Conservation (phyloP, 2,329 filamentous ascomycete species). For the Phoma sp. region DNA sequence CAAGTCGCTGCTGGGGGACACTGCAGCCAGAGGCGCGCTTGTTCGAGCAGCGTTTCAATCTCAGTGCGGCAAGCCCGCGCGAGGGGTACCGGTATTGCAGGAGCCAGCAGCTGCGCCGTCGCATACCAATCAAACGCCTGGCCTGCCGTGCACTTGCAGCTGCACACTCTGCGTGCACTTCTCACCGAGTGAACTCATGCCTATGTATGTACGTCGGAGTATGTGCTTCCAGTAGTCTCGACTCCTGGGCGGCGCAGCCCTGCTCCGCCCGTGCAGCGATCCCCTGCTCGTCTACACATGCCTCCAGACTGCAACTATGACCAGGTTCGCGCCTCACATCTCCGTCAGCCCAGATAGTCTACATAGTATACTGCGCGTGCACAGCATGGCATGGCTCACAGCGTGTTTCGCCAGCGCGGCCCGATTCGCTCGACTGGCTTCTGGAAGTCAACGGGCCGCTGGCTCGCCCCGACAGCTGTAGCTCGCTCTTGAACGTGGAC, state of each 20-base stretch:
- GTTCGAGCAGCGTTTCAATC: constrained; percentile 1
- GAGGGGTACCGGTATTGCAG: background rate
- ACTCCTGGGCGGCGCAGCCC: background rate
- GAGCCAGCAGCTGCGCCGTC: background rate
- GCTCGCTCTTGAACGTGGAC: constrained; percentile 16
- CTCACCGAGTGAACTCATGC: background rate
- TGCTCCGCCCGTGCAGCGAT: constrained; percentile 3
- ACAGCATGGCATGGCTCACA: background rate
- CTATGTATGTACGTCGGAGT: background rate
- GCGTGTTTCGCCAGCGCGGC: constrained; percentile 8
- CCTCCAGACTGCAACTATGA: constrained; percentile 4
- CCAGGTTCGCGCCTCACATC: constrained; percentile 10
- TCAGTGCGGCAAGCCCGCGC: background rate
- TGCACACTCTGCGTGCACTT: background rate
- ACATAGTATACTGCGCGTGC: background rate
- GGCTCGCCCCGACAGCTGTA: constrained; percentile 24
- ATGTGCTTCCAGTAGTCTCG: too few relatives aligned
- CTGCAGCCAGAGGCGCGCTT: constrained; percentile 1
- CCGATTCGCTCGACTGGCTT: constrained; percentile 4
- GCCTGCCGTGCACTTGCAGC: background rate
- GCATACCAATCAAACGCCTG: constrained; percentile 4
- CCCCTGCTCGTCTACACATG: background rate
- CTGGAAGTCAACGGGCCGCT: constrained; percentile 21
- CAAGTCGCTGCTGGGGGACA: background rate
- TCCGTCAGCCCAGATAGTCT: background rate